Evolutionary conservation across 192 early-diverging fungal genomes (phyloP).

Genomic region (Chytriomyces sp.): DNA sequence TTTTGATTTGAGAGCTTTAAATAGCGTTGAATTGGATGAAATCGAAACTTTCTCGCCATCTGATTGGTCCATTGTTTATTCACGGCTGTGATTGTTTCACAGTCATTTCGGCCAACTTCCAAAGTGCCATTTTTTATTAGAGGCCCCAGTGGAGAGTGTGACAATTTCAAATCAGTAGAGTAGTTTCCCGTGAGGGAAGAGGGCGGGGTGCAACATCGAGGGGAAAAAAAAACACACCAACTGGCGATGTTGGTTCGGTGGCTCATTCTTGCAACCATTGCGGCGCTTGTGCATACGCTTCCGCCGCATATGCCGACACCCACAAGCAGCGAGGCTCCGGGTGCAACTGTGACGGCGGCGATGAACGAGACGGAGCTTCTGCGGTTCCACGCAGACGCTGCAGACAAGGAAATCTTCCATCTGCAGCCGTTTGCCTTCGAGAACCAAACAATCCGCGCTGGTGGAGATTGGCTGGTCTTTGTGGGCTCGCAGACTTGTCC

Average conservation of each 20-base stretch:
- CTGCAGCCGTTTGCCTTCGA: not conserved
- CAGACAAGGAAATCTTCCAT: conserved; percentile 7
- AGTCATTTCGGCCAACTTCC: too few species aligned
- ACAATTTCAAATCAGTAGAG: too few species aligned
- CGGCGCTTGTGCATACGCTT: too few species aligned
- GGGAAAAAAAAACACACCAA: not conserved
- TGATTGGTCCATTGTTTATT: too few species aligned
- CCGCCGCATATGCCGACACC: too few species aligned
- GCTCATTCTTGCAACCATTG: not conserved
- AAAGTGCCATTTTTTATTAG: not conserved
- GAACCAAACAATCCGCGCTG: not conserved
- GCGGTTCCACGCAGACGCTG: not conserved
- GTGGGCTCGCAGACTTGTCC: conserved; percentile 14
- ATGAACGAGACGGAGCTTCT: not conserved
- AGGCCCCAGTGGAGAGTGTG: too few species aligned
- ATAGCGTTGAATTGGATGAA: too few species aligned
- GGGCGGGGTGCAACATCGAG: not conserved
- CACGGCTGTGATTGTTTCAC: too few species aligned
- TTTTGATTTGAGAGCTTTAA: too few species aligned
- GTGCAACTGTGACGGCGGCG: not conserved
- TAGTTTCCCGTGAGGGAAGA: too few species aligned
- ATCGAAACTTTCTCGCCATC: too few species aligned
- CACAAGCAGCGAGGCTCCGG: too few species aligned
- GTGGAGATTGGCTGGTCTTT: conserved; percentile 21
- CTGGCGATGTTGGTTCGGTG: not conserved